Evolutionary conservation across 176 grass and related monocot species (phyloP), one percentile per base, ranked within the genome.

Genomic region (Secale cereale): DNA sequence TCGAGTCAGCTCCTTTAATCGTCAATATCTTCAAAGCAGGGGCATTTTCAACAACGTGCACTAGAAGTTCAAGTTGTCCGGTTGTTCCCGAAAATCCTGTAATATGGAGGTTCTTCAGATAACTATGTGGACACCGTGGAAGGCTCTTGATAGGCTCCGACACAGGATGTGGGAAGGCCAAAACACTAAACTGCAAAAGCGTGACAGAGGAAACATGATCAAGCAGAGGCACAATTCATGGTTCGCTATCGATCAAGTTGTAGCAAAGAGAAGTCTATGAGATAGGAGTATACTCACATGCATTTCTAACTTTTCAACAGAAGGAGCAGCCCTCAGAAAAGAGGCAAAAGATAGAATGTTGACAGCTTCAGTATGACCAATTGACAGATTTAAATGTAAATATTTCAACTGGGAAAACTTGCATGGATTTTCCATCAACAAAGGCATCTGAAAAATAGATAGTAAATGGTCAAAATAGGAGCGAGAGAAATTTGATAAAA

Each of bases 1-100:
- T 31, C 14, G 45, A 48, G 19, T 69, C 27, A 20, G 7, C 76
- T 46, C 25, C 64, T 45, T 59, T 56, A 32, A 86, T 45, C 14
- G 75, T 70, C 36, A 79, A 32, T 17, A 40, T 22, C 50, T 78
- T 3, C 36, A 86, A 19, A 14, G 17, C 30, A 32, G 33, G 76
- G 64, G 65, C 35, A 31, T 86, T 86, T 70, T 70, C 48, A 25
- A 79, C 64, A 60, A 39, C 28, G 26, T 86, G 64, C n/a, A 70
- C 41, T 2, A 86, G 14, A 59, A 86, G 32, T 23, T 86, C 83
- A 60, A 86, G 15, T 46, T 79, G 76, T 12, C 14, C 36, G 37
- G 1, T 35, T 61, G 83, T 37, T 32, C 33, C 63, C 4, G 60
- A 15, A 79, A 79, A 78, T 79, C 74, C 48, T 52, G 63, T 78